Conservation (phyloP, 768 basidiomycete genomes). For the Kwoniella dejecticola region DNA sequence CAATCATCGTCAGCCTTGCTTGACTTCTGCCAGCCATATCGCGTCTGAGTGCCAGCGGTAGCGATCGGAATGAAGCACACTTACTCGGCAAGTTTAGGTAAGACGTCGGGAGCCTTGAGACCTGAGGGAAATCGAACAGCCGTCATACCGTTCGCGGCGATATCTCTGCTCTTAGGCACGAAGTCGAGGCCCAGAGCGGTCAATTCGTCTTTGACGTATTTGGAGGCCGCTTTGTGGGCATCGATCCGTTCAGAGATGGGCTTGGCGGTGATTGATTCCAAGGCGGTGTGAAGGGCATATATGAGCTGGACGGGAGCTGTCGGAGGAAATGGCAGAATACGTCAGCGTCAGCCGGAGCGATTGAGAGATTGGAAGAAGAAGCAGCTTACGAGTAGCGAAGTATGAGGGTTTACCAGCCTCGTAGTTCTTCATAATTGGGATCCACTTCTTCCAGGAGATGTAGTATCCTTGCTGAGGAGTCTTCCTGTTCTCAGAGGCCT, state of each 20-base stretch:
- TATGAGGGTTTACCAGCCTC: constrained; percentile 78
- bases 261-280: constrained; percentile 68
- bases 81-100: constrained; percentile 66
- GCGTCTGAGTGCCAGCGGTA: no score
- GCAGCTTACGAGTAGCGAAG: constrained; percentile 71
- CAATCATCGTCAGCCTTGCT: background rate
- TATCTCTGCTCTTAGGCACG: constrained; percentile 65
- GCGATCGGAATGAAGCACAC: constrained; percentile 15
- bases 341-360: no score
- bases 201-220: constrained; percentile 70
- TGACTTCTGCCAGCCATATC: no score
- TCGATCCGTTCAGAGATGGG: constrained; percentile 77
- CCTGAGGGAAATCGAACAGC: constrained; percentile 81
- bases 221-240: constrained; percentile 70
- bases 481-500: constrained; percentile 67
- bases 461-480: constrained; percentile 77
- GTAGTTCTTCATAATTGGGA: constrained; percentile 92
- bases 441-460: constrained; percentile 82
- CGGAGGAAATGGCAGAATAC: background rate
- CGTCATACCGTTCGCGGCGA: constrained; percentile 92
- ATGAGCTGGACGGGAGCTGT: constrained; percentile 84
- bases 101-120: constrained; percentile 70
- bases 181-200: constrained; percentile 67
- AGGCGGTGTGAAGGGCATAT: constrained; percentile 82
- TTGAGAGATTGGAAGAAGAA: background rate